Percentiles rank a stretch among this genome's conserved stretches.
phyloP scores from a whole-genome alignment of 495 filamentous ascomycete species.

The Friedmanniomyces endolithicus region DNA sequence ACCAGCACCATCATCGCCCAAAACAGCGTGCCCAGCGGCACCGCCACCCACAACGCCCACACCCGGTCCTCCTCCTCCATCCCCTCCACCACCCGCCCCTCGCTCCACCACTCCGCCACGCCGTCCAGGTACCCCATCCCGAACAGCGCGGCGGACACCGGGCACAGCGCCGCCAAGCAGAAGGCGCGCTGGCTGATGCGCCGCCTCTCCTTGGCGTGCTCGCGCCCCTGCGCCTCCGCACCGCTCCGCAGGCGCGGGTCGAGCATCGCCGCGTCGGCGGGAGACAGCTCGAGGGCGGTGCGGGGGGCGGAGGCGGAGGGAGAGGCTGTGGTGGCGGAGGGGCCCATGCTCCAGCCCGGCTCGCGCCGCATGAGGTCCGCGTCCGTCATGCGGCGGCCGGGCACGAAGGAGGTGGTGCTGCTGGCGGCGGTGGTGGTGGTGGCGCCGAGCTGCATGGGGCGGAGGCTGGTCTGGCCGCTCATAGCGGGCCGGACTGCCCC shows the following conservation, averaged over 20 bases:
- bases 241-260: not conserved
- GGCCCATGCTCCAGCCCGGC: slow-evolving; percentile 7
- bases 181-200: slow-evolving; percentile 2
- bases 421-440: not conserved
- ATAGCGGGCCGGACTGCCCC: not conserved
- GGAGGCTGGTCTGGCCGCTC: not conserved
- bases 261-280: not conserved
- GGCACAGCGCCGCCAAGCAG: not conserved
- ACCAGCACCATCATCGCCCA: slow-evolving; percentile 1
- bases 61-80: slow-evolving; percentile 7
- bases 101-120: not conserved
- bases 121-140: slow-evolving; percentile 9
- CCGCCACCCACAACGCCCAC: not conserved
- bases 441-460: not conserved
- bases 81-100: slow-evolving; percentile 5
- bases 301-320: not conserved
- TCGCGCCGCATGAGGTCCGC: slow-evolving; percentile 6
- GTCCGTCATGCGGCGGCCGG: slow-evolving; percentile 8
- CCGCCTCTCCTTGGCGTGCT: not conserved
- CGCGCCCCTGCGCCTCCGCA: not conserved
- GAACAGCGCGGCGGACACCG: slow-evolving; percentile 6
- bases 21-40: slow-evolving; percentile 3
- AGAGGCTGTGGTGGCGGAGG: not conserved
- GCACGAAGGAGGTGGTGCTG: not conserved
- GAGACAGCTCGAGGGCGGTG: not conserved